Conservation (phyloP, 768 basidiomycete genomes). For the Gelatoporia subvermispora region DNA sequence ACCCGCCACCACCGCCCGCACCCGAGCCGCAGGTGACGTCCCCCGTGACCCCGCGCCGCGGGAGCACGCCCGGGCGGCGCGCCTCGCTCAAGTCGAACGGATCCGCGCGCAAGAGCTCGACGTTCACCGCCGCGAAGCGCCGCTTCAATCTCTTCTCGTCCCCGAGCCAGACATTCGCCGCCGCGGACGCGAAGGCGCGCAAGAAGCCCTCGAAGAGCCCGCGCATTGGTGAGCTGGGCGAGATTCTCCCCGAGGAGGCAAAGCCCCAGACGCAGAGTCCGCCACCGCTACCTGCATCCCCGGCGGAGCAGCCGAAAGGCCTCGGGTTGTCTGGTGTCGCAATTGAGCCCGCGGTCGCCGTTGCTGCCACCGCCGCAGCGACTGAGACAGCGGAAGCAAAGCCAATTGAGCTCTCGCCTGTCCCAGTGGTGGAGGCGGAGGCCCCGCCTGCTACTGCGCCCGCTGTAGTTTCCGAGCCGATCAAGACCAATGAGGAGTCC, state of each 20-base stretch:
- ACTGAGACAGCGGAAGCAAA: no score
- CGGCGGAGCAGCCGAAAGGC: slow-evolving; percentile 1
- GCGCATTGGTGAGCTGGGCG: slow-evolving; percentile 67
- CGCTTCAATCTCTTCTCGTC: slow-evolving; percentile 60
- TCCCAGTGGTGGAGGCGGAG: background rate
- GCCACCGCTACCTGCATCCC: slow-evolving; percentile 5
- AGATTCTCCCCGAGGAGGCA: slow-evolving; percentile 54
- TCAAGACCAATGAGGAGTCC: slow-evolving; percentile 14
- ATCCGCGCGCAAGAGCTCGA: slow-evolving; percentile 29
- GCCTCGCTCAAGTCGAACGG: slow-evolving; percentile 23
- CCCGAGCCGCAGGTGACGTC: slow-evolving; percentile 21
- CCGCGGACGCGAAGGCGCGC: slow-evolving; percentile 15
- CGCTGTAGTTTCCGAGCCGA: slow-evolving; percentile 9
- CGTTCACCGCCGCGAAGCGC: slow-evolving; percentile 50
- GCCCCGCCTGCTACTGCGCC: slow-evolving; percentile 3
- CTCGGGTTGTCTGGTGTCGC: background rate
- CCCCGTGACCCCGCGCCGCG: slow-evolving; percentile 15
- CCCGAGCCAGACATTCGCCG: slow-evolving; percentile 8
- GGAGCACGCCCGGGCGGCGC: slow-evolving; percentile 21
- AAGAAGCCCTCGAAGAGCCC: slow-evolving; percentile 25
- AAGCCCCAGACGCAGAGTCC: slow-evolving; percentile 6
- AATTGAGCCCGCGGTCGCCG: background rate
- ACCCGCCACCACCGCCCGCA: slow-evolving; percentile 28
- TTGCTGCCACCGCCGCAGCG: background rate
- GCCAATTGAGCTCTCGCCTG: slow-evolving; percentile 2